A percentile compares a stretch with the other conserved stretches of the same genome.
These are phyloP conservation scores for Phytophthora melonis DNA, from an alignment of 352 stramenopile species.

Conservation along the genomic window DNA sequence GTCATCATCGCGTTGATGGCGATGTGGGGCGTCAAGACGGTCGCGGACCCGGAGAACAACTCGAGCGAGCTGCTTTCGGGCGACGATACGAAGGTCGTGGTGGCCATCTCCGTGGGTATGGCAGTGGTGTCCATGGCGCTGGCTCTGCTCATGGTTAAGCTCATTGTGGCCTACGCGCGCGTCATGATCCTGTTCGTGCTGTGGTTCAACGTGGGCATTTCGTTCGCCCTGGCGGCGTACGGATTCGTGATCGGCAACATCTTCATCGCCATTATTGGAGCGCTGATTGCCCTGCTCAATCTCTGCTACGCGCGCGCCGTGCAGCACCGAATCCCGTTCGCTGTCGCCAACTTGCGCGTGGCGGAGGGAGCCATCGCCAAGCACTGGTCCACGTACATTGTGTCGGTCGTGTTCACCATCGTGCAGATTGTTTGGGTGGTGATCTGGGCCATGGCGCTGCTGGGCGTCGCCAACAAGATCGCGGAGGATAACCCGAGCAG, in stretches of 20 bases:
- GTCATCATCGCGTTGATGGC: constrained; percentile 75
- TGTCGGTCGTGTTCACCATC: constrained; percentile 89
- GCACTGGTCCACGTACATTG: constrained; percentile 88
- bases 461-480: constrained; percentile 90
- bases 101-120: constrained; percentile 67
- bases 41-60: constrained; percentile 54
- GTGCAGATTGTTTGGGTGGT: constrained; percentile 92
- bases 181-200: constrained; percentile 89
- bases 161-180: constrained; percentile 80
- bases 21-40: constrained; percentile 73
- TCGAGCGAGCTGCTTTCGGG: constrained; percentile 56
- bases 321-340: constrained; percentile 94
- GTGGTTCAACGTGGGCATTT: constrained; percentile 87
- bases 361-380: constrained; percentile 90
- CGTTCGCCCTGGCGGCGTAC: constrained; percentile 70
- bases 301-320: constrained; percentile 90
- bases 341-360: constrained; percentile 92
- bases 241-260: constrained; percentile 76
- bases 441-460: constrained; percentile 88
- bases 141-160: constrained; percentile 75
- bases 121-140: constrained; percentile 67
- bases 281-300: constrained; percentile 72
- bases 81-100: constrained; percentile 68
- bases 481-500: constrained; percentile 55
- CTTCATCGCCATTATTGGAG: constrained; percentile 72